These are phyloP conservation scores for Pseudogymnoascus verrucosus DNA, from an alignment of 2,329 filamentous ascomycete genomes.

Conservation along the genomic window DNA sequence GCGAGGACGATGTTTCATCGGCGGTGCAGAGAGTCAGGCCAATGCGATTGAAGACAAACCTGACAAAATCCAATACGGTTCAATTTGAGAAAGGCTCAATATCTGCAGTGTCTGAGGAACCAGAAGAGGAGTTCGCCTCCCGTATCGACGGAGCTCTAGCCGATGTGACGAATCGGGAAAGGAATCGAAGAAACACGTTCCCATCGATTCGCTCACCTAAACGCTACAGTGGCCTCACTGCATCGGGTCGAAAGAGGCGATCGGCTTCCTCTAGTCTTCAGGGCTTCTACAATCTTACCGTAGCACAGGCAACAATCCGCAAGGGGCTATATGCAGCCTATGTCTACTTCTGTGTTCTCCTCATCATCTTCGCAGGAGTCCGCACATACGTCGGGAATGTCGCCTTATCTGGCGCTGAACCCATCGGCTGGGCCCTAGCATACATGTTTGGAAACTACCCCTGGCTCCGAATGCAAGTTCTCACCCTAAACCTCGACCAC, in stretches of 20 bases:
- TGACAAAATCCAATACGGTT: background rate
- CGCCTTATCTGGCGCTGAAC: slow-evolving; percentile 67
- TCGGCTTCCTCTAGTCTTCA: slow-evolving; percentile 56
- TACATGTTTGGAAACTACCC: slow-evolving; percentile 79
- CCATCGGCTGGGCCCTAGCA: slow-evolving; percentile 84
- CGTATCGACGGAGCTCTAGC: background rate
- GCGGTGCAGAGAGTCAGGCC: slow-evolving; percentile 6
- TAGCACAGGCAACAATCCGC: slow-evolving; percentile 63
- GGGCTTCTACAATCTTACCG: slow-evolving; percentile 73
- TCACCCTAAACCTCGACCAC: slow-evolving; percentile 57
- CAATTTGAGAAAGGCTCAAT: background rate
- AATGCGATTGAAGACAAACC: background rate
- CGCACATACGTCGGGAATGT: slow-evolving; percentile 58
- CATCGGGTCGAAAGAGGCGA: slow-evolving; percentile 58
- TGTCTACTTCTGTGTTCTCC: slow-evolving; percentile 60
- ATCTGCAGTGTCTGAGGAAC: slow-evolving; percentile 26
- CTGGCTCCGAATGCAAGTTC: slow-evolving; percentile 62
- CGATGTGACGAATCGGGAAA: background rate
- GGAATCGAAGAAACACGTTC: background rate
- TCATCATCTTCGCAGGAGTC: slow-evolving; percentile 62
- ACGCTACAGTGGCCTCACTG: slow-evolving; percentile 32
- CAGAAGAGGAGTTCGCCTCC: background rate
- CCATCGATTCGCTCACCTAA: background rate
- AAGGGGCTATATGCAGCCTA: slow-evolving; percentile 81
- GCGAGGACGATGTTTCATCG: slow-evolving; percentile 1